Evolutionary conservation across 129 eudicot species (phyloP).

Genomic region (Lactuca saligna): DNA sequence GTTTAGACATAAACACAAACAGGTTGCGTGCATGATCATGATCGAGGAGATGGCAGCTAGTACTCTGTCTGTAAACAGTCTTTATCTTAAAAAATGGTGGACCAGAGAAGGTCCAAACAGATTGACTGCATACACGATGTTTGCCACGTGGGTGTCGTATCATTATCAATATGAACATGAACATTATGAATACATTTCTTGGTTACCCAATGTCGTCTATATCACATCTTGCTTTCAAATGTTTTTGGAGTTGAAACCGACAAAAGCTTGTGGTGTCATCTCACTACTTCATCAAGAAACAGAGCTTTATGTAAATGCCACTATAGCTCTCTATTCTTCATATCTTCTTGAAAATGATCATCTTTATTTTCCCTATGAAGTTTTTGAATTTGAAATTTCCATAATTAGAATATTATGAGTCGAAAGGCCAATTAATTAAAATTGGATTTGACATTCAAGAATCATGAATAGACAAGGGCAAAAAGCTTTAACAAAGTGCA

Average conservation of each 20-base stretch:
- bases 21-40: constrained; percentile 10
- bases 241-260: not conserved
- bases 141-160: constrained; percentile 10
- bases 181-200: too few relatives aligned
- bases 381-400: not conserved
- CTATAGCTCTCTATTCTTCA: too few relatives aligned
- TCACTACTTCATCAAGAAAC: not conserved
- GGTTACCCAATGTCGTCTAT: constrained; percentile 8
- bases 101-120: constrained; percentile 5
- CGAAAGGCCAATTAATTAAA: not conserved
- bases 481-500: constrained; percentile 1
- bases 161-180: not conserved
- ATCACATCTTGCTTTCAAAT: not conserved
- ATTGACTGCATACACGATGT: constrained; percentile 18
- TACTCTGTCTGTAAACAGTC: not conserved
- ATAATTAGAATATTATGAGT: not conserved
- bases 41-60: constrained; percentile 1
- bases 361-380: too few relatives aligned
- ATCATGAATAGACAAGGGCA: not conserved
- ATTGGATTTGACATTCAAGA: not conserved
- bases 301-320: not conserved
- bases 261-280: constrained; percentile 2
- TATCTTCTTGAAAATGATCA: too few relatives aligned
- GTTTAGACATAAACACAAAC: not conserved
- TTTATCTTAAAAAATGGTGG: not conserved